Base-by-base conservation (phyloP, 164 flowering plant species). In the Chimonanthus salicifolius region DNA sequence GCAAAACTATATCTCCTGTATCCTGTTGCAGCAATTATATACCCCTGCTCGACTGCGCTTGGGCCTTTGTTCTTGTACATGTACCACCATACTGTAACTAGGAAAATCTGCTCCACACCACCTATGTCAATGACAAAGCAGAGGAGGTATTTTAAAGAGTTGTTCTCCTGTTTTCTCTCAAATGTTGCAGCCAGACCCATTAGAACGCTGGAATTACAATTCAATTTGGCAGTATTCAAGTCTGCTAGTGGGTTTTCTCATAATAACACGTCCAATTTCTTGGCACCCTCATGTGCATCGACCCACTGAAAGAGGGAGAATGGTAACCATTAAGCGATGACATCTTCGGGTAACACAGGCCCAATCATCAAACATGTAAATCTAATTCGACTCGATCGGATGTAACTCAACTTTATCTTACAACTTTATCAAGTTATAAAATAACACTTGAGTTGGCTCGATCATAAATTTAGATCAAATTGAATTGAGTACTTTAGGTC, bases 101-200 rank as follows among this genome's bases (percentile, higher is more conserved):
- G 46, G 43, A 74, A 74, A 0, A 74, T 21, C 16, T 74, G n/a
- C 60, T 82, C 85, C 2, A 76, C 20, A 4, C 15, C 79, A n/a
- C 83, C 85, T 13, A 80, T 6, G 4, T 21, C 73, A 0, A 16
- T 44, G 11, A 58, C 74, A 50, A 72, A 75, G 65, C 75, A 68
- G 7, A 67, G 7, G 8, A 47, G 11, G 51, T 3, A 47, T 7
- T 47, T 47, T 4, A 67, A 5, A 20, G 49, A 67, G 70, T 3
- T 5, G 49, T 67, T 67, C 20, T 47, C 49, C 11, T 46, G 21
- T 18, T 47, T 67, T 46, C n/a, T 16, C 11, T 67, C 3, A 5
- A 46, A 16, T 0, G 51, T 46, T 21, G 47, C 8, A 21, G 68
- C 21, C 15, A 65, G 15, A 4, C 21, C 68, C 21, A 44, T 11